A percentile compares a stretch with the other conserved stretches of the same genome.
Evolutionary conservation across 768 basidiomycete species (phyloP).

Genomic region (Scleroderma bovista): DNA sequence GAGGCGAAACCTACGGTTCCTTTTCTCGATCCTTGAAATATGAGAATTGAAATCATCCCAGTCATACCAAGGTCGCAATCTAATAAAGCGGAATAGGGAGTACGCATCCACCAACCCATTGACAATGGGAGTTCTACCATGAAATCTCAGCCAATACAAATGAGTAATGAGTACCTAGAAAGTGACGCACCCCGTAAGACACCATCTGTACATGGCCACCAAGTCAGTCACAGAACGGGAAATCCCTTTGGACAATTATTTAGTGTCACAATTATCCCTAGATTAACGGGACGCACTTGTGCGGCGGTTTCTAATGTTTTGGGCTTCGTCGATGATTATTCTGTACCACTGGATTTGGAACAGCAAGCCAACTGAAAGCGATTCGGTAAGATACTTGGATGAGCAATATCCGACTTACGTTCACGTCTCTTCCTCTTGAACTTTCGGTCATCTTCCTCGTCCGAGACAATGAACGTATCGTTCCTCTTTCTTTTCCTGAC

Average conservation of each 20-base stretch:
- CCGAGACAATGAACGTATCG: conserved; percentile 20
- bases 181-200: conserved; percentile 50
- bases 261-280: not conserved
- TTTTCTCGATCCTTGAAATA: conserved; percentile 38
- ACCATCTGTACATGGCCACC: conserved; percentile 54
- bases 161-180: not conserved
- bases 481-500: conserved; percentile 7
- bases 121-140: conserved; percentile 52
- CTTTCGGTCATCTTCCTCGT: conserved; percentile 13
- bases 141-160: not conserved
- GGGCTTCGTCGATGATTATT: conserved; percentile 52
- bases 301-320: conserved; percentile 38
- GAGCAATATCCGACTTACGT: conserved; percentile 14
- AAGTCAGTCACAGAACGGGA: conserved; percentile 54
- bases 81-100: conserved; percentile 35
- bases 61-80: conserved; percentile 35
- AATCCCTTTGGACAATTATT: conserved; percentile 30
- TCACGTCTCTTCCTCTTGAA: conserved; percentile 35
- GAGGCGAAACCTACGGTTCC: conserved; percentile 37
- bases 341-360: conserved; percentile 45
- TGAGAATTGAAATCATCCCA: conserved; percentile 36
- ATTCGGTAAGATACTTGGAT: conserved; percentile 23
- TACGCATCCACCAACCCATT: conserved; percentile 57
- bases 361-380: conserved; percentile 37
- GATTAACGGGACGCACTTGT: conserved; percentile 34